Percentiles rank a stretch among this genome's conserved stretches.
phyloP scores from a whole-genome alignment of 2,329 filamentous ascomycete genomes.

The Aspergillus costaricaensis region DNA sequence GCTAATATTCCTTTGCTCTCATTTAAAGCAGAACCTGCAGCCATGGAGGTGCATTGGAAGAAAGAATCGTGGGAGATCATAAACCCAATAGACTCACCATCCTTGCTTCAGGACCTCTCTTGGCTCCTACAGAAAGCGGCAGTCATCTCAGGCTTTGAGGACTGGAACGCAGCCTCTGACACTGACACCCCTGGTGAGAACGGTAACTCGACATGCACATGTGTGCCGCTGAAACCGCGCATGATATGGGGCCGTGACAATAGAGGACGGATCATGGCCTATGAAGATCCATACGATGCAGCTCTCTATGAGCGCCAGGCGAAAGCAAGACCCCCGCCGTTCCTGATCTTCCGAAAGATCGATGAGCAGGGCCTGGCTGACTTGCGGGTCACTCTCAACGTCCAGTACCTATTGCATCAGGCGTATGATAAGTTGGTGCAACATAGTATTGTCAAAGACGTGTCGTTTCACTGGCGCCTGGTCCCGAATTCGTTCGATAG shows the following conservation, averaged over 20 bases:
- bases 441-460: slow-evolving; percentile 11
- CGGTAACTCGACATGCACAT: slow-evolving; percentile 26
- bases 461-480: slow-evolving; percentile 49
- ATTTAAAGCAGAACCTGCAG: slow-evolving; percentile 24
- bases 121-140: slow-evolving; percentile 38
- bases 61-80: slow-evolving; percentile 29
- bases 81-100: slow-evolving; percentile 29
- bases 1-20: slow-evolving; percentile 36
- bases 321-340: slow-evolving; percentile 50
- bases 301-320: slow-evolving; percentile 53
- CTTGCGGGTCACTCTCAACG: slow-evolving; percentile 43
- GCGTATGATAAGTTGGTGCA: slow-evolving; percentile 33
- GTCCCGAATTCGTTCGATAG: slow-evolving; percentile 47
- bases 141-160: slow-evolving; percentile 25
- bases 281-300: slow-evolving; percentile 55
- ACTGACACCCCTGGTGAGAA: background rate
- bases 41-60: slow-evolving; percentile 19
- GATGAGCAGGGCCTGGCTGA: slow-evolving; percentile 33
- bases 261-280: slow-evolving; percentile 41
- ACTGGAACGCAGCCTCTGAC: slow-evolving; percentile 31
- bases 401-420: slow-evolving; percentile 41
- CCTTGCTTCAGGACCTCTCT: slow-evolving; percentile 28
- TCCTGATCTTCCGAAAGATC: slow-evolving; percentile 42
- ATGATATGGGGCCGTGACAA: slow-evolving; percentile 37
- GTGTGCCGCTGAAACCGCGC: slow-evolving; percentile 35